Conservation (phyloP, 2,329 filamentous ascomycete genomes). For the Diaporthe amygdali region DNA sequence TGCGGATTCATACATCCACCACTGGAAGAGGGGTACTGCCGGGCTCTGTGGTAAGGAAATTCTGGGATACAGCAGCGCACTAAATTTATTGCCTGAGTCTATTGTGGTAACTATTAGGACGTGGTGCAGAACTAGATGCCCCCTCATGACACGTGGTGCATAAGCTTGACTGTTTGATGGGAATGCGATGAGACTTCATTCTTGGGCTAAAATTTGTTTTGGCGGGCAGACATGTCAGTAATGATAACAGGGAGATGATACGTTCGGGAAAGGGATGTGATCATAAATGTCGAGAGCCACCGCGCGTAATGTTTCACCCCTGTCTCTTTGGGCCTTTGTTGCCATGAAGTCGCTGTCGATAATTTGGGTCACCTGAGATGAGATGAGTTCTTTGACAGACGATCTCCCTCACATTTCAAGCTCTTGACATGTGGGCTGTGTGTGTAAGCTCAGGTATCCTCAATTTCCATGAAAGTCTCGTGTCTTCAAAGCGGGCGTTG, state of each 20-base stretch:
- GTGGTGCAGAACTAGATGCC: background rate
- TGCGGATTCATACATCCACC: background rate
- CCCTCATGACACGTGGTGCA: background rate
- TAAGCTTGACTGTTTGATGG: background rate
- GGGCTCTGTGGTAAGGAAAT: background rate
- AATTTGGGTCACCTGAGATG: background rate
- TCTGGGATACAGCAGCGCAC: background rate
- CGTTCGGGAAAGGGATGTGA: background rate
- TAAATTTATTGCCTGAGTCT: background rate
- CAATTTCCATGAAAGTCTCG: background rate
- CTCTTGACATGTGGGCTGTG: background rate
- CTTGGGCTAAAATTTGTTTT: background rate
- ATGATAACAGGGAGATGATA: background rate
- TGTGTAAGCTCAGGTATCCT: accelerated
- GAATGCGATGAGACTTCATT: background rate
- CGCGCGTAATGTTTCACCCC: background rate
- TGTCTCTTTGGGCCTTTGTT: background rate
- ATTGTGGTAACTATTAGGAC: background rate
- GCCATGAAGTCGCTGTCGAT: background rate
- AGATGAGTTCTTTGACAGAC: background rate
- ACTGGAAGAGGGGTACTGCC: background rate
- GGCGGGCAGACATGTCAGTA: background rate
- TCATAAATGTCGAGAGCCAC: background rate
- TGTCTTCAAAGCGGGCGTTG: background rate
- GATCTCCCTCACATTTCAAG: background rate